phyloP scores from a whole-genome alignment of 2,329 filamentous ascomycete species.

The Aureobasidium subglaciale region DNA sequence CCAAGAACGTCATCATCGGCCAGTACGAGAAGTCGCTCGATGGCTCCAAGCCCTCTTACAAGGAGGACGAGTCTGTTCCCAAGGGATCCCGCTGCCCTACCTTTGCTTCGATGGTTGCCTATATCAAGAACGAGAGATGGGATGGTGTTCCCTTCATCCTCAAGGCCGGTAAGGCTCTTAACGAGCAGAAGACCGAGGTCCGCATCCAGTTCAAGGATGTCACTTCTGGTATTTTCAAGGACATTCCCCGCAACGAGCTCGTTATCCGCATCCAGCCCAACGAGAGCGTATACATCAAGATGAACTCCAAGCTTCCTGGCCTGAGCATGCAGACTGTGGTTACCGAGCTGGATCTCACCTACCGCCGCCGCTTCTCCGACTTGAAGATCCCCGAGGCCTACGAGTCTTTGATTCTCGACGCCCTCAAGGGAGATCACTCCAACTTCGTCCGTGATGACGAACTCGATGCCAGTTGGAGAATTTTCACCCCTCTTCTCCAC shows the following conservation, averaged over 20 bases:
- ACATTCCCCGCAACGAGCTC: constrained; percentile 97
- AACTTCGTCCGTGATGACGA: constrained; percentile 98
- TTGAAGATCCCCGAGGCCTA: constrained; percentile 99
- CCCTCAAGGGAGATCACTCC: constrained; percentile 97
- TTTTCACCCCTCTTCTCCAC: constrained; percentile 94
- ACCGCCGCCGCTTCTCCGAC: constrained; percentile 96
- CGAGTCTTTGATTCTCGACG: constrained; percentile 94
- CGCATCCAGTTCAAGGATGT: constrained; percentile 99
- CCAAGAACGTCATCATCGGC: constrained; percentile 99
- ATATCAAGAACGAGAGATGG: constrained; percentile 99
- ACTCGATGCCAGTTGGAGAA: constrained; percentile 94
- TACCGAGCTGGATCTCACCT: constrained; percentile 96
- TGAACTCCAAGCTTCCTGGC: constrained; percentile 99
- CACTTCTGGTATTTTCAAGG: constrained; percentile 98
- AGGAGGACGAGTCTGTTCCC: constrained; percentile 96
- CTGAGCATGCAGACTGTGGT: constrained; percentile 99
- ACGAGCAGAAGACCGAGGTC: constrained; percentile 99
- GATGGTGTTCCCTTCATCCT: constrained; percentile 98
- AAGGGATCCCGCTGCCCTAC: constrained; percentile 97
- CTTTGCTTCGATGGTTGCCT: constrained; percentile 93
- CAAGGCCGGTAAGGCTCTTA: constrained; percentile 97
- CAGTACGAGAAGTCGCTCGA: constrained; percentile 97
- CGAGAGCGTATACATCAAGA: constrained; percentile 99
- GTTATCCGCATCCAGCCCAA: constrained; percentile 99
- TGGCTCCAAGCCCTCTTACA: constrained; percentile 93